Percentiles rank a stretch among this genome's conserved stretches.
phyloP scores from a whole-genome alignment of 768 basidiomycete species.

The Termitomyces sp. region DNA sequence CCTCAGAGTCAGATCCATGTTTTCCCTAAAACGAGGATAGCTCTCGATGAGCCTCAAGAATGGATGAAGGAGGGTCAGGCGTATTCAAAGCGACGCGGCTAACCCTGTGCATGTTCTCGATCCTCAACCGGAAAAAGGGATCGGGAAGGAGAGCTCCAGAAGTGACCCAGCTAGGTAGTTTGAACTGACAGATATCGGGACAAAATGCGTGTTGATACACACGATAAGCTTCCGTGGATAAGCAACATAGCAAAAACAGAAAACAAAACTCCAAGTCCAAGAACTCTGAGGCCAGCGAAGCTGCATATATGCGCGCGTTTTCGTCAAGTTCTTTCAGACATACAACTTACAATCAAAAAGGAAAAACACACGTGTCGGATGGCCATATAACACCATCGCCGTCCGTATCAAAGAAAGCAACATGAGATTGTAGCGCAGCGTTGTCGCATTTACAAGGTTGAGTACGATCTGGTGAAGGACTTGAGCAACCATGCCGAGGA shows the following conservation, averaged over 20 bases:
- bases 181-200: not conserved
- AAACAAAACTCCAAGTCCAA: conserved; percentile 33
- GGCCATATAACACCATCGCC: conserved; percentile 43
- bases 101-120: conserved; percentile 35
- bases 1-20: conserved; percentile 37
- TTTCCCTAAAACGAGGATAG: conserved; percentile 24
- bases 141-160: conserved; percentile 34
- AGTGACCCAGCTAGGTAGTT: conserved; percentile 25
- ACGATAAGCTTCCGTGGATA: conserved; percentile 39
- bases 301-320: not conserved
- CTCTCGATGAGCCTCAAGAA: not conserved
- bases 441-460: conserved; percentile 19
- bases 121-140: conserved; percentile 37
- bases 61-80: not conserved
- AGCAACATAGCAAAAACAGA: conserved; percentile 30
- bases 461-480: conserved; percentile 7
- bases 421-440: conserved; percentile 36
- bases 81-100: not conserved
- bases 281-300: conserved; percentile 27
- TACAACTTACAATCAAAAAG: not conserved
- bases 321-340: not conserved
- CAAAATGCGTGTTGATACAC: conserved; percentile 10
- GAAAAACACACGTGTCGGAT: conserved; percentile 32
- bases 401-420: conserved; percentile 42
- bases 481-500: conserved; percentile 10